Percentiles rank a stretch among this genome's conserved stretches.
Evolutionary conservation across 1,284 basidiomycete species (phyloP).

Genomic region (Austroboletus niveus): DNA sequence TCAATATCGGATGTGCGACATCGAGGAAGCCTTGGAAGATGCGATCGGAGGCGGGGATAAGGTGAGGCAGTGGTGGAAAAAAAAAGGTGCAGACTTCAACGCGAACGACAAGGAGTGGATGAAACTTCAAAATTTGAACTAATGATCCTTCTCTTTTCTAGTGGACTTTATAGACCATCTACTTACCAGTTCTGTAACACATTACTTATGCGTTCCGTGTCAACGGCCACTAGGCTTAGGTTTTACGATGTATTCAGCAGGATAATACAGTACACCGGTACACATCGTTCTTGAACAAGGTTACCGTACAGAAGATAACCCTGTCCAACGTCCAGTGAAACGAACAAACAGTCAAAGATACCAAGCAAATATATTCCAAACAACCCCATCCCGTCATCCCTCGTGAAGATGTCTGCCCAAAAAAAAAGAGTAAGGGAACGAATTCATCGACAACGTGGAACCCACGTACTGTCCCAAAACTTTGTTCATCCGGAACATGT

Average conservation of each 20-base stretch:
- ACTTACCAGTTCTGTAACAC: too few species aligned
- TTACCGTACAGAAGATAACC: not conserved
- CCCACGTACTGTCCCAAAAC: conserved; percentile 66
- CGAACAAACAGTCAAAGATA: not conserved
- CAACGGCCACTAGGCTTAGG: not conserved
- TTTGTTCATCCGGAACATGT: conserved; percentile 90
- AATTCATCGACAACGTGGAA: not conserved
- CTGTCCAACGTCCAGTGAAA: not conserved
- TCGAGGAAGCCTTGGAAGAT: conserved; percentile 83
- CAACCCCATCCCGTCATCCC: conserved; percentile 12
- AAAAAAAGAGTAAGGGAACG: conserved; percentile 2
- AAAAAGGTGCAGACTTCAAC: conserved; percentile 75
- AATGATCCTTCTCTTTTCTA: conserved; percentile 12
- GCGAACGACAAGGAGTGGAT: conserved; percentile 81
- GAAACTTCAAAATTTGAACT: conserved; percentile 73
- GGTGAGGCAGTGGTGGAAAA: conserved; percentile 74
- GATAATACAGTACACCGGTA: conserved; percentile 13
- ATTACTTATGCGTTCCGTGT: conserved; percentile 2
- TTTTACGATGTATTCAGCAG: conserved; percentile 7
- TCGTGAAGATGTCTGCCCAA: conserved; percentile 33
- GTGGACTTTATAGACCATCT: not conserved
- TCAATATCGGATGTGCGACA: conserved; percentile 81
- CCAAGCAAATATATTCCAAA: conserved; percentile 4
- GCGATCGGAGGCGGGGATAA: conserved; percentile 71
- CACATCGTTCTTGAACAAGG: conserved; percentile 8